Evolutionary conservation across 2,329 filamentous ascomycete genomes (phyloP), one percentile per base, ranked within the genome.

Genomic region (Thelonectria rubi): DNA sequence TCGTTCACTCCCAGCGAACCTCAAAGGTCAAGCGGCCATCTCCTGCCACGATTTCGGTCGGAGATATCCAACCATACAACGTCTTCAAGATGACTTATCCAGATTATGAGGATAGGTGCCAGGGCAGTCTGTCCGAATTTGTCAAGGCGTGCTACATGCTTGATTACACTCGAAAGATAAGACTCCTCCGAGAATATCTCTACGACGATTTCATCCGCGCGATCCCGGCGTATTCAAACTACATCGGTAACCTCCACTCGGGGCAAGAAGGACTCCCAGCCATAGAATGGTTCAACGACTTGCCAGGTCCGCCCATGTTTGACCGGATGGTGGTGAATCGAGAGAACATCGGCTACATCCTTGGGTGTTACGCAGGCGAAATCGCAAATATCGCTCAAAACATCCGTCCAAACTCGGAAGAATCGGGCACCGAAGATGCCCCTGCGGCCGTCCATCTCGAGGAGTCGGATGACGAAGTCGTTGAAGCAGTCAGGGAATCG

Each of bases 121-220:
- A 58, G 1, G 82, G 79, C 1, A 78, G 68, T 24, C 68, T 77
- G 4, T 67, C 65, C 4, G 69, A 77, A 10, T 86, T 86, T 55
- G 68, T 84, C 21, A 75, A 74, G 20, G 81, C 80, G 0, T 80
- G 82, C 52, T 69, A 81, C 0, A 81, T 76, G 63, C 67, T 86
- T 8, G 72, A 79, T 17, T 76, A 75, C 53, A 72, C 83, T 1
- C 72, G 74, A 43, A 66, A 72, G 21, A 65, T 72, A 12, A 72
- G 73, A 9, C 53, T 65, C 5, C 67, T 85, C 17, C 75, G 77
- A 12, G 76, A 78, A 21, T 82, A 74, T 55, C 68, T 84, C 0
- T 86, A 80, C 60, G 85, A 87, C 65, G 84, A 86, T 56, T 84
- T 86, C 54, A 79, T 87, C 30, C 74, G 79, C 8, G 69, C 73